phyloP scores from a whole-genome alignment of 148 eudicot genomes.

The Camellia sinensis region DNA sequence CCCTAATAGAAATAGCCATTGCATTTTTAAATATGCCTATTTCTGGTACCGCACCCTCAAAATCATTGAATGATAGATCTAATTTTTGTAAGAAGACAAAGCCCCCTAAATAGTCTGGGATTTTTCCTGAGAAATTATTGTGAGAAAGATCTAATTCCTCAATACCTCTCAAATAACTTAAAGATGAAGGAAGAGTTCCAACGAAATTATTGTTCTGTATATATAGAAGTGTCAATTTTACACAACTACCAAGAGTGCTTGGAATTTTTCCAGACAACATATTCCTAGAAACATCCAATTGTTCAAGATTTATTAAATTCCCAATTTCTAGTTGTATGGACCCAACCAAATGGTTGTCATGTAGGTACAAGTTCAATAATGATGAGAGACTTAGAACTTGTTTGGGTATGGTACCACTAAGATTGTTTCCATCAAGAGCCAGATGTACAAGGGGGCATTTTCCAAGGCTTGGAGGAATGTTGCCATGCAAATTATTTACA shows the following conservation, averaged over 20 bases:
- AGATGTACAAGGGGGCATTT: constrained; percentile 21
- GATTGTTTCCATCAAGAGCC: constrained; percentile 21
- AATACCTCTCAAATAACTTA: constrained; percentile 22
- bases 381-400: constrained; percentile 21
- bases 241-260: constrained; percentile 22
- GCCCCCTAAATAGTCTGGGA: constrained; percentile 20
- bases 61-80: constrained; percentile 28
- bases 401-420: constrained; percentile 28
- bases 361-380: constrained; percentile 7
- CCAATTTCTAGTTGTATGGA: constrained; percentile 30
- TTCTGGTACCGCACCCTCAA: constrained; percentile 39
- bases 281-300: constrained; percentile 19
- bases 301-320: constrained; percentile 15
- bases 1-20: constrained; percentile 19
- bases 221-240: neutral
- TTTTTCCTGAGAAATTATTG: constrained; percentile 34
- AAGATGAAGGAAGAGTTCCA: constrained; percentile 29
- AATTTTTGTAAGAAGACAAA: constrained; percentile 5
- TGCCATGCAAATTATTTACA: constrained; percentile 24
- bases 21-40: constrained; percentile 24
- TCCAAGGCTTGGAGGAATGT: constrained; percentile 36
- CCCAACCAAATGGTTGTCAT: constrained; percentile 23
- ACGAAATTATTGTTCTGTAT: constrained; percentile 26
- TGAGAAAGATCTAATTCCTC: constrained; percentile 21
- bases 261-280: constrained; percentile 27